Evolutionary conservation across 345 rosid species (phyloP), one percentile per base, ranked within the genome.

Genomic region (Eucalyptus pauciflora): DNA sequence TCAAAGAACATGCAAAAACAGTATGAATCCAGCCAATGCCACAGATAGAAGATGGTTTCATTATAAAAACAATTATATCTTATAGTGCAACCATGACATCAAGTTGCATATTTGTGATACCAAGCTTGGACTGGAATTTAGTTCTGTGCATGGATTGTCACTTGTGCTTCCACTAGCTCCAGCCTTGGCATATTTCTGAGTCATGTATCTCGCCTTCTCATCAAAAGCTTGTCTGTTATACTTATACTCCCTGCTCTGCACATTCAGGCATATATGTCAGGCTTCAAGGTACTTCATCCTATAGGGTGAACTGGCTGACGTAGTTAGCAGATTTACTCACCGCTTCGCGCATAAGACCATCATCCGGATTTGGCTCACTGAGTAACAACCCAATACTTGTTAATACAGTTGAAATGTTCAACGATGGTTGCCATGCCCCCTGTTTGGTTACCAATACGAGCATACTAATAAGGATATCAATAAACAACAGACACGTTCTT

Each of bases 361-460:
- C 99, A 91, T 95, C 98, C 2, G 98, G 97, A 88, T 97, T 95
- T 41, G 98, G 99, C 91, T 96, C 99, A 86, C 93, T 91, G 25
- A 97, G 91, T 88, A 96, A 90, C 90, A 97, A 90, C 71, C 98
- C 91, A 31, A 97, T 94, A 90, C 98, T 97, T 24, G 91, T 94
- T 67, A 97, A 89, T 67, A 95, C 96, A 10, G 97, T 95, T 27
- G 98, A 97, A 89, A 97, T 94, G 87, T 97, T 97, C 93, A 96
- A 86, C 7, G 99, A 97, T 49, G 98, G 98, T 89, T 96, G 98
- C 99, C 98, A 95, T 31, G 97, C 96, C 46, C 99, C 98, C 98
- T 97, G 93, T 87, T 88, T 83, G 62, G 16, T 91, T 86, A 90
- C 46, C 49, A 88, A 56, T 8, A 8, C 7, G 10, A 88, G 80